phyloP scores from a whole-genome alignment of 495 filamentous ascomycete species.

The Cenococcum geophilum region DNA sequence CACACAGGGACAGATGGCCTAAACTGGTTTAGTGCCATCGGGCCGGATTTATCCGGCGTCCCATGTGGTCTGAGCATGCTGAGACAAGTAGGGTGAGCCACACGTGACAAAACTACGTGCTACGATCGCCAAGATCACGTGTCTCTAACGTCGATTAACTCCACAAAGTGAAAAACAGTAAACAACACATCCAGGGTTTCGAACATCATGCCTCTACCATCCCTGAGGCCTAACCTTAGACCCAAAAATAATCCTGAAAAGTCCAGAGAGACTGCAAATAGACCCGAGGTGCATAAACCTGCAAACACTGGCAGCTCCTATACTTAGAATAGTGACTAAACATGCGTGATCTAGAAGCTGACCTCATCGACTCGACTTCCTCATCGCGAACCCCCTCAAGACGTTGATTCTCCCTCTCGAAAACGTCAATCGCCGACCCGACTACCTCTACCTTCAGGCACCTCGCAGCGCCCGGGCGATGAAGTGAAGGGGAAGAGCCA shows the following conservation, averaged over 20 bases:
- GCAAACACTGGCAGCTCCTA: not conserved
- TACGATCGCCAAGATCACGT: conserved; percentile 2
- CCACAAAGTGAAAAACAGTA: not conserved
- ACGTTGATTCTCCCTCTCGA: not conserved
- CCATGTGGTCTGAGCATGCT: no score
- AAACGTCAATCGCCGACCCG: conserved; percentile 4
- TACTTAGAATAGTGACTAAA: not conserved
- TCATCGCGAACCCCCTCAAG: not conserved
- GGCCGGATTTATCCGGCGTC: no score
- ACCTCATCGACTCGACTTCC: conserved; percentile 3
- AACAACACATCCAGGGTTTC: not conserved
- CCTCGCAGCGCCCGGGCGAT: not conserved
- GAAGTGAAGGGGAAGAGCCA: conserved; percentile 21
- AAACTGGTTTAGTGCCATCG: no score
- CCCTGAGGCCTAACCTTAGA: conserved; percentile 17
- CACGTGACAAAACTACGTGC: no score
- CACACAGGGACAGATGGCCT: no score
- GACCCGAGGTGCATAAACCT: not conserved
- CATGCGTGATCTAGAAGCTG: not conserved
- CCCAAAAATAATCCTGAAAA: not conserved
- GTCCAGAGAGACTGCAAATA: not conserved
- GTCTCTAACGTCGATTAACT: conserved; percentile 4
- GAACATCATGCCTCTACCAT: conserved; percentile 21
- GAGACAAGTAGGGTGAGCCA: no score
- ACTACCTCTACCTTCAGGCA: conserved; percentile 4